phyloP scores from a whole-genome alignment of 1,284 basidiomycete genomes.

The Coniferiporia sulphurascens region DNA sequence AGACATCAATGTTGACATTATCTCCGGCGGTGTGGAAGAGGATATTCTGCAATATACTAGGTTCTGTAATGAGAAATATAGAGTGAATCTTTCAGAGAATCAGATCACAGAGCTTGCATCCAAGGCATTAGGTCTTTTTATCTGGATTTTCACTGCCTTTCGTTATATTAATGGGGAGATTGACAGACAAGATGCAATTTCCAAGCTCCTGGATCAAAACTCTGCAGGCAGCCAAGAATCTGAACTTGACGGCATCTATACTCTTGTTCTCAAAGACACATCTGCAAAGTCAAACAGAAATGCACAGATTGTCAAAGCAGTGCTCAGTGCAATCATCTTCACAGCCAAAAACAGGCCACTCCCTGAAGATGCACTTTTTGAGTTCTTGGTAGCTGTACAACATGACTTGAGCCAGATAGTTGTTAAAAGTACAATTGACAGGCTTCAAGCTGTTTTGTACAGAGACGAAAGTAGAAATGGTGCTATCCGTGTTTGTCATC shows the following conservation, averaged over 20 bases:
- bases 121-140: neutral
- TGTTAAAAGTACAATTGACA: neutral
- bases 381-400: neutral
- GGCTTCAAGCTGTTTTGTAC: constrained; percentile 2
- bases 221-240: neutral
- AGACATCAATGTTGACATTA: neutral
- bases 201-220: neutral
- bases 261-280: neutral
- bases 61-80: neutral
- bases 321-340: neutral
- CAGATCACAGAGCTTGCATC: neutral
- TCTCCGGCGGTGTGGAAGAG: neutral
- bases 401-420: too few relatives aligned
- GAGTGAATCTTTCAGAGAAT: neutral
- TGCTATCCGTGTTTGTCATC: constrained; percentile 4
- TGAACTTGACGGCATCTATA: too few relatives aligned
- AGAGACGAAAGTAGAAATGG: neutral
- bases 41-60: neutral
- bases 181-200: neutral
- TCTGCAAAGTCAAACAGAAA: neutral
- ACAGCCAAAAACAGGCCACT: too few relatives aligned
- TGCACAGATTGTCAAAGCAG: neutral
- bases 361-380: too few relatives aligned
- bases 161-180: too few relatives aligned
- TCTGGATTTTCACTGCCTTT: too few relatives aligned